Evolutionary conservation across 2,329 filamentous ascomycete species (phyloP).

Genomic region (Venturia oleaginea): DNA sequence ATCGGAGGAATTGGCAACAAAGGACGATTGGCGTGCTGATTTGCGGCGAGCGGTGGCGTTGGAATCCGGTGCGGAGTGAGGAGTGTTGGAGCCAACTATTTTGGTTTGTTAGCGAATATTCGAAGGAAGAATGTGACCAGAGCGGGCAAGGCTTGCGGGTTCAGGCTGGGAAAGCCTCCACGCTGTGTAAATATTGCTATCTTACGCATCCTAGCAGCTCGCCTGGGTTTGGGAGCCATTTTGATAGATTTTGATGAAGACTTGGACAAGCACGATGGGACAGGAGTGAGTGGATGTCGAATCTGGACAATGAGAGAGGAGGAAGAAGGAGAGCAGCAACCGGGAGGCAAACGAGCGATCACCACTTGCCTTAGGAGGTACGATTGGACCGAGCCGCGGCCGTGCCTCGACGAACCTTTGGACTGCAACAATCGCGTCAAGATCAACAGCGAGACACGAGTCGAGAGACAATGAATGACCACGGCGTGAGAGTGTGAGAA

Average conservation of each 20-base stretch:
- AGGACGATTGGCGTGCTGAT: neutral
- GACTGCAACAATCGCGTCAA: neutral
- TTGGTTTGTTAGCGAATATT: neutral
- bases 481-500: neutral
- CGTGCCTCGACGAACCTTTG: neutral
- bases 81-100: neutral
- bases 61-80: neutral
- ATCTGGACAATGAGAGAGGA: neutral
- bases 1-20: conserved; percentile 11
- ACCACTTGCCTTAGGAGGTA: neutral
- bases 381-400: neutral
- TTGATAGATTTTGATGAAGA: neutral
- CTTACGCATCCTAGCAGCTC: neutral
- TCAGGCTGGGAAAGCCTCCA: neutral
- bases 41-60: neutral
- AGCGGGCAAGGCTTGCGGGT: neutral
- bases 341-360: neutral
- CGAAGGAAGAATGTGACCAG: neutral
- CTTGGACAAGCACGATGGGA: neutral
- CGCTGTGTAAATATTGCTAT: neutral
- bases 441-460: neutral
- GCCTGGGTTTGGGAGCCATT: conserved; percentile 1
- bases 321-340: neutral
- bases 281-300: neutral
- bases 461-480: neutral